phyloP scores from a whole-genome alignment of 768 basidiomycete genomes.

The Rhizopogon roseolus region DNA sequence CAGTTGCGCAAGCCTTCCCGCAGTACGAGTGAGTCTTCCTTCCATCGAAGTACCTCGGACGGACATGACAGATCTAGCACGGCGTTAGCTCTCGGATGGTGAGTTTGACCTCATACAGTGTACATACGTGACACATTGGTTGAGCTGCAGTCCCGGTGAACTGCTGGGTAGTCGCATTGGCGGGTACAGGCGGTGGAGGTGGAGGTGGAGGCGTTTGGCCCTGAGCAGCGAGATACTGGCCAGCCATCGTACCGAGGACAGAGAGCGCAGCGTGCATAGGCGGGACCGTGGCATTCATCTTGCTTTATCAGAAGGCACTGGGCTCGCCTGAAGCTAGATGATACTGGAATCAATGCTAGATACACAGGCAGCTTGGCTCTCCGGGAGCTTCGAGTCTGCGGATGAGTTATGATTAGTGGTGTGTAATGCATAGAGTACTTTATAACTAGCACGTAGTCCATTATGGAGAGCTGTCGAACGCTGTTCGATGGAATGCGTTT shows the following conservation, averaged over 20 bases:
- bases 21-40: slow-evolving; percentile 54
- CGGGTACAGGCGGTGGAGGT: slow-evolving; percentile 19
- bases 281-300: slow-evolving; percentile 25
- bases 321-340: slow-evolving; percentile 8
- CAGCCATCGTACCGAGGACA: slow-evolving; percentile 30
- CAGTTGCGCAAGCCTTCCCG: slow-evolving; percentile 52
- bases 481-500: slow-evolving; percentile 19
- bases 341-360: slow-evolving; percentile 3
- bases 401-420: slow-evolving; percentile 35
- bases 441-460: slow-evolving; percentile 17
- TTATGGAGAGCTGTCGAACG: slow-evolving; percentile 4
- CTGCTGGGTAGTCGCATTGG: slow-evolving; percentile 9
- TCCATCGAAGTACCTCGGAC: slow-evolving; percentile 55
- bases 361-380: slow-evolving; percentile 15
- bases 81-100: slow-evolving; percentile 1
- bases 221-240: slow-evolving; percentile 30
- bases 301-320: slow-evolving; percentile 5
- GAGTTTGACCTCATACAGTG: slow-evolving; percentile 1
- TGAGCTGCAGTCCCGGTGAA: slow-evolving; percentile 20
- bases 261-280: slow-evolving; percentile 33
- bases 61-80: slow-evolving; percentile 46
- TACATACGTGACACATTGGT: slow-evolving; percentile 48
- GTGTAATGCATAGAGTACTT: slow-evolving; percentile 10
- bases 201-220: slow-evolving; percentile 18
- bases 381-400: slow-evolving; percentile 24